Evolutionary conservation across 306 rosid genomes (phyloP), one percentile per base, ranked within the genome.

Genomic region (Pyrus betulifolia): DNA sequence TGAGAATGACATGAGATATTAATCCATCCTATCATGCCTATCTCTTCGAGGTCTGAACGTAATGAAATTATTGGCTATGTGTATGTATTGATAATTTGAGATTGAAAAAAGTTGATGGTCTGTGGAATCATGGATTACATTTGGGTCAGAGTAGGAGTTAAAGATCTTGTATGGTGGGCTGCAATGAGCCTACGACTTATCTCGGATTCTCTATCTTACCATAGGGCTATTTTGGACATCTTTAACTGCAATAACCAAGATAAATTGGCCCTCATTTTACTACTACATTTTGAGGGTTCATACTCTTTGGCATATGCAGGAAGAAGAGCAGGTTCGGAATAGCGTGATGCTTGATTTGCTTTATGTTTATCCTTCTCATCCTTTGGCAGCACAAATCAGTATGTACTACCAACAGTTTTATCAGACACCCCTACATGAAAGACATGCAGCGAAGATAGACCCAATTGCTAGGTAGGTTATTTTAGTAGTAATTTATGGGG

Each of bases 331-430:
- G 72, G 74, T 69, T 60, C 88, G 97, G 73, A 95, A 95, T 77
- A 89, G 96, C 19, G 52, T 71, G 85, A 92, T 92, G 97, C 83
- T 83, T 74, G 92, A 92, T 85, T 83, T 95, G 86, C 96, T 95
- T 79, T 95, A 84, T 83, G 91, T 91, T 70, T 82, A 49, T 77
- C n/a, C 15, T 78, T 79, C 85, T 11, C 96, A 95, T 87, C 89
- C 85, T 52, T 84, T 95, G 91, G 89, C 88, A 64, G 80, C 80
- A 12, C 86, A 83, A 35, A 85, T 95, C 74, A 27, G 27, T 52
- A 23, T 10, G 38, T 92, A 86, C 80, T 85, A 88, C 81, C 87
- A 79, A 49, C 22, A n/a, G 45, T 78, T 27, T 80, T 62, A 60
- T 81, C 88, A 81, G 55, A 45, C 69, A 33, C 86, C 91, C 77